These are phyloP conservation scores for Clonostachys byssicola DNA, from an alignment of 2,329 filamentous ascomycete genomes.

Conservation along the genomic window DNA sequence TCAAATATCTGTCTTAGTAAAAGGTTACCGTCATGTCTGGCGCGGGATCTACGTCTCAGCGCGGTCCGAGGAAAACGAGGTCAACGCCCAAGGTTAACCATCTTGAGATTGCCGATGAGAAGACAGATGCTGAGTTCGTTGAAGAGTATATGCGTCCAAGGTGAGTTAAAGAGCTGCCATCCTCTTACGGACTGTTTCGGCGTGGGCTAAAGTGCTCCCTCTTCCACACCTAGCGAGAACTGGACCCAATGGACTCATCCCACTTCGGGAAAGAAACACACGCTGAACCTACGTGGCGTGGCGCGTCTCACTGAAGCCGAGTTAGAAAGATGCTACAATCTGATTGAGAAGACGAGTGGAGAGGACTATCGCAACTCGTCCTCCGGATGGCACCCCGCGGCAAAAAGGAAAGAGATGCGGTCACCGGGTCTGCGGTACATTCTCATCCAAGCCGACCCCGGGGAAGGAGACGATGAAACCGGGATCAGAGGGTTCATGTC, in stretches of 20 bases:
- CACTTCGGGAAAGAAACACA: slow-evolving; percentile 29
- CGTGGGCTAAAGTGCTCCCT: not conserved
- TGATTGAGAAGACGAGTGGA: slow-evolving; percentile 61
- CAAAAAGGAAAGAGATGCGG: slow-evolving; percentile 66
- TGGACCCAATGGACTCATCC: slow-evolving; percentile 49
- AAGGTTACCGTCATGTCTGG: too few relatives aligned
- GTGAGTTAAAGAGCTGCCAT: slow-evolving; percentile 20
- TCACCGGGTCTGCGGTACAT: slow-evolving; percentile 66
- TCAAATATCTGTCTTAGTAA: too few relatives aligned
- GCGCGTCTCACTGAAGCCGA: slow-evolving; percentile 33
- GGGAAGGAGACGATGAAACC: not conserved
- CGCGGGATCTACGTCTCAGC: too few relatives aligned
- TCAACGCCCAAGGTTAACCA: slow-evolving; percentile 12
- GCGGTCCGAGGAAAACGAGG: too few relatives aligned
- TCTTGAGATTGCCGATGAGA: slow-evolving; percentile 44
- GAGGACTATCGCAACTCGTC: slow-evolving; percentile 60
- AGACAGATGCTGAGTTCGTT: slow-evolving; percentile 42
- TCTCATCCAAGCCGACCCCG: slow-evolving; percentile 40
- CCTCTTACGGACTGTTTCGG: not conserved
- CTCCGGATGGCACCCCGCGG: slow-evolving; percentile 56
- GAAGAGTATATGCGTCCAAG: slow-evolving; percentile 38
- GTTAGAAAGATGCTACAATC: slow-evolving; percentile 45
- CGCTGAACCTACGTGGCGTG: slow-evolving; percentile 36
- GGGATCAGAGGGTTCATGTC: slow-evolving; percentile 53
- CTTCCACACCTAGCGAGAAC: slow-evolving; percentile 9